Base-by-base conservation (phyloP, 768 basidiomycete genomes). In the Naganishia antarctica region DNA sequence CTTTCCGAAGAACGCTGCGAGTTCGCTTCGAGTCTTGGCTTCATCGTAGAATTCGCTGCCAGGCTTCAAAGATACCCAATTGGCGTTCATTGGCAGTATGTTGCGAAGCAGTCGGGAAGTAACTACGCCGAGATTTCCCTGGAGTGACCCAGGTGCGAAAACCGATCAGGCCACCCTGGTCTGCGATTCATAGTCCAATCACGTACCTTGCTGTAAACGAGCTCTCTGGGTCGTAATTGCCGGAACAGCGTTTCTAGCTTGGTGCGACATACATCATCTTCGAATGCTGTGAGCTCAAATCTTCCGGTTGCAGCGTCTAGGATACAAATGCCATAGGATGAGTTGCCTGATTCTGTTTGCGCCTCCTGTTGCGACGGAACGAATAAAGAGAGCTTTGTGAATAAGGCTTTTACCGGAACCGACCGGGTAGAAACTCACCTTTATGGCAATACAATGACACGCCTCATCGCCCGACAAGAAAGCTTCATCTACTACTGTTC, bases 291-390 rank as follows among this genome's bases (percentile, higher is more conserved):
- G 71, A 99, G 74, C 72, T 91, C 87, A 81, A 99, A 98, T 75
- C 94, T 89, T 47, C 91, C 93, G 0, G 96, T 99, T 3, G 96
- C 84, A 65, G 91, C 93, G 75, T 99, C 96, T 70, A 98, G 78
- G 8, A 92, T 86, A 73, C 90, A 94, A 44, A 97, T 79, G 0
- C 96, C 96, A 71, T 96, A 98, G 25, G 68, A 61, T 0, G 47
- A 37, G 21, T 45, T 66, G 11, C 40, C 62, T 29, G 59, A 31
- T 28, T 67, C n/a, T 40, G 66, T 60, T 64, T 66, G 45, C 2
- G 32, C 53, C 40, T 57, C 53, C 53, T 57, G 12, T 25, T 21
- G 53, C 8, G 23, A 23, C 21, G 15, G 34, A 37, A 37, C 34
- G 34, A 37, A 15, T n/a, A n/a, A 37, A 7, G 34, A 15, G 15